Conservation (phyloP, 441 rosid genomes). For the Omphalea diandra region DNA sequence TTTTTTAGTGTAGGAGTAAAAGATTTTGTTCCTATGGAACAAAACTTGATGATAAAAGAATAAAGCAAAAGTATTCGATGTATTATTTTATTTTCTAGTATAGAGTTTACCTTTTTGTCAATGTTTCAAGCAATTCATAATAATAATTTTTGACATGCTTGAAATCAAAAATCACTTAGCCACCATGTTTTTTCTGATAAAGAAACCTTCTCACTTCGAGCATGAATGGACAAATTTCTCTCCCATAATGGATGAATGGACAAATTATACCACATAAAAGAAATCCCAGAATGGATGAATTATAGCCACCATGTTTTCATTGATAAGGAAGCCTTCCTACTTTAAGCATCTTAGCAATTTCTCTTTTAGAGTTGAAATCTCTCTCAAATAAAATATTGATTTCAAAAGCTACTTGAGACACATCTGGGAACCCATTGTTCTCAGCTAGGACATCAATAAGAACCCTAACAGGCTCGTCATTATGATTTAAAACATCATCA, state of each 20-base stretch:
- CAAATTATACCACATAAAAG: no score
- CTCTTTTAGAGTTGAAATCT: conserved; percentile 78
- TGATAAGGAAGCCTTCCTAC: conserved; percentile 75
- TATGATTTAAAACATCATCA: no score
- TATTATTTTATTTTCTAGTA: no score
- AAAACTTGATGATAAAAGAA: neutral
- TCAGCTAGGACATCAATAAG: no score
- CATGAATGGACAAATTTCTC: no score
- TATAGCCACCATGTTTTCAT: conserved; percentile 64
- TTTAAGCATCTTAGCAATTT: conserved; percentile 80
- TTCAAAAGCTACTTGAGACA: conserved; percentile 59
- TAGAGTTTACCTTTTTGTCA: conserved; percentile 40
- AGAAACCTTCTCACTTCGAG: no score
- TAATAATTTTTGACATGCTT: conserved; percentile 35
- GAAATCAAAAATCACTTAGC: no score
- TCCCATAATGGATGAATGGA: no score
- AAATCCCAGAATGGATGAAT: neutral
- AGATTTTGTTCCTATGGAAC: conserved; percentile 37
- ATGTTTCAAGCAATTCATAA: conserved; percentile 43
- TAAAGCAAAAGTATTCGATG: neutral
- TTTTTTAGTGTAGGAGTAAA: conserved; percentile 48
- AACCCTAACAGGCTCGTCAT: no score
- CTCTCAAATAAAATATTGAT: conserved; percentile 66
- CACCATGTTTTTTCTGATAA: no score
- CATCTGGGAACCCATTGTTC: conserved; percentile 44